Conservation (phyloP, 331 rosid genomes). For the Spiraea crenata region DNA sequence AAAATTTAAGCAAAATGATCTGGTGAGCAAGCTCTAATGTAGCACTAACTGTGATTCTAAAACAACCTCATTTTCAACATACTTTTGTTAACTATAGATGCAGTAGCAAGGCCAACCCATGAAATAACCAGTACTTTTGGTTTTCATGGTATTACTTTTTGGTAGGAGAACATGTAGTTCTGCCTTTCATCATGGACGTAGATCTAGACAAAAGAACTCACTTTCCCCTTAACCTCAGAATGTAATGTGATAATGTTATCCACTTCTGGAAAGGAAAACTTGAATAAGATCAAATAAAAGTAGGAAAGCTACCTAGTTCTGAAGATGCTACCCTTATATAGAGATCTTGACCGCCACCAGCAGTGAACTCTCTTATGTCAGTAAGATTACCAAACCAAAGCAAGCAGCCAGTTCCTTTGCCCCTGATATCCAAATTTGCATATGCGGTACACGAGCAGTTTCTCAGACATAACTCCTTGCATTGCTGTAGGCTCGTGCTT, state of each 20-base stretch:
- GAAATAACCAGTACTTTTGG: not conserved
- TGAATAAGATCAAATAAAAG: not conserved
- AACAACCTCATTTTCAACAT: too few relatives aligned
- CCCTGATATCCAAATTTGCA: not conserved
- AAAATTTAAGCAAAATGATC: too few relatives aligned
- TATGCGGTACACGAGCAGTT: not conserved
- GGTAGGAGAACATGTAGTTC: not conserved
- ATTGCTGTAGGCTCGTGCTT: conserved; percentile 14
- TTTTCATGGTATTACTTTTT: not conserved
- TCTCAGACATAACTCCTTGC: conserved; percentile 11
- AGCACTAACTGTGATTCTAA: too few relatives aligned
- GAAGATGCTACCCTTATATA: conserved; percentile 32
- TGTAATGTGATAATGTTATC: not conserved
- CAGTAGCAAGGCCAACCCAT: not conserved
- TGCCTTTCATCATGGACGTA: not conserved
- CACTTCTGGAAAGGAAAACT: not conserved
- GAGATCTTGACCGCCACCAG: conserved; percentile 23
- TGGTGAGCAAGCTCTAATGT: too few relatives aligned
- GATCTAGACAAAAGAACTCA: not conserved
- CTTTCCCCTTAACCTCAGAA: not conserved
- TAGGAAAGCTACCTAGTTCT: conserved; percentile 20
- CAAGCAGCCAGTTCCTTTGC: conserved; percentile 6
- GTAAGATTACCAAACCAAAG: conserved; percentile 15
- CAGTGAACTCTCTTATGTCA: not conserved
- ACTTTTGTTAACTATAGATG: not conserved